Evolutionary conservation across 306 rosid genomes (phyloP), one percentile per base, ranked within the genome.

Genomic region (Mimosa pudica): DNA sequence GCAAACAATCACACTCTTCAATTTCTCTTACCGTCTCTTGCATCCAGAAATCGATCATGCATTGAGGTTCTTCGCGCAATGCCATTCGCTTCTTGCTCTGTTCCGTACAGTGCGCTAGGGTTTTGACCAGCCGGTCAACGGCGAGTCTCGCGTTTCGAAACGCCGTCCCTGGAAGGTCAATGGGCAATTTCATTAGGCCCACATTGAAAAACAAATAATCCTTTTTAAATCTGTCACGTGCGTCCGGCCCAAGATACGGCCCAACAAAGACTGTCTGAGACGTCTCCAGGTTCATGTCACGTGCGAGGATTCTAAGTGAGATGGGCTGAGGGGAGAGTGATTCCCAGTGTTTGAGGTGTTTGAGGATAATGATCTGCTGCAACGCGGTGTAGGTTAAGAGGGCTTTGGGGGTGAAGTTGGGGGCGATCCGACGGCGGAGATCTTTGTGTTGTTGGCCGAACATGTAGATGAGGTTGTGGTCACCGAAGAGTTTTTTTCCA

Each of bases 41-140:
- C 97, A 92, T 91, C 98, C 98, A 95, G 84, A 58, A 92, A 74
- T 95, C 97, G 7, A 95, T 88, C 12, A 95, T 77, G 64, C 98
- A 92, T n/a, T 88, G 62, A 2, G 98, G 97, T 48, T 91, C 92
- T 4, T 74, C 86, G 30, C 30, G 30, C 30, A 24, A 24, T 24
- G 30, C 65, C 94, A 95, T 90, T 70, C 77, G 89, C 30, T 20
- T 60, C 30, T 83, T 90, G 84, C 98, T 91, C 78, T 42, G 61
- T 61, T 61, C 72, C 6, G 90, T 65, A 57, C 98, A 92, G 4
- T 30, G 48, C 0, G 84, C 84, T 0, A 95, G 88, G 1, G 89
- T 77, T 44, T 75, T 76, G 52, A 81, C 66, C 0, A 95, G 82
- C 0, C 98, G 91, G 38, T 82, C 87, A 17, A 91, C 97, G 66